phyloP scores from a whole-genome alignment of 2,329 filamentous ascomycete species.

The Ascochyta clinopodiicola region DNA sequence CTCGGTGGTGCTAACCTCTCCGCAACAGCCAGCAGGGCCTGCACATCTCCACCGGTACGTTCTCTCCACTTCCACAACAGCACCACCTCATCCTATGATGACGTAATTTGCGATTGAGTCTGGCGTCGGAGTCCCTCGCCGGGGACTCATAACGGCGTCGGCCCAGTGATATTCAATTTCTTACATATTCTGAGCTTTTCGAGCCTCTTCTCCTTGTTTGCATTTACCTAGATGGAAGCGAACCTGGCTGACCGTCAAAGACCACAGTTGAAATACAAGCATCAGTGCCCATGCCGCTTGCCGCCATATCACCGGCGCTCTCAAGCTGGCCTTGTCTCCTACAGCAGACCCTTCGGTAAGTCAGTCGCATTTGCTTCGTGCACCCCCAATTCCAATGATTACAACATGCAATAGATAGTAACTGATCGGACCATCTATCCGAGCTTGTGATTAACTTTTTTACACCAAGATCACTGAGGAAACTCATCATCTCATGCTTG shows the following conservation, averaged over 20 bases:
- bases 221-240: not conserved
- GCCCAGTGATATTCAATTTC: constrained; percentile 87
- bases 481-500: constrained; percentile 22
- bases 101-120: constrained; percentile 99
- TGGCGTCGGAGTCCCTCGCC: constrained; percentile 85
- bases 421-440: constrained; percentile 54
- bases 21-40: constrained; percentile 12
- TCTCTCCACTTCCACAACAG: constrained; percentile 6
- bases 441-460: constrained; percentile 60
- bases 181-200: constrained; percentile 94
- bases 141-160: constrained; percentile 80
- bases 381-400: constrained; percentile 64
- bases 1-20: constrained; percentile 13
- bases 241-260: constrained; percentile 23
- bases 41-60: constrained; percentile 30
- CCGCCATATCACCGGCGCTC: too few relatives aligned
- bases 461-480: constrained; percentile 74
- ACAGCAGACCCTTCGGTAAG: constrained; percentile 4
- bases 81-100: constrained; percentile 68
- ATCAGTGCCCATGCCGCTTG: not conserved
- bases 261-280: not conserved
- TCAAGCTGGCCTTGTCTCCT: not conserved
- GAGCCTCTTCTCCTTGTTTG: not conserved
- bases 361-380: not conserved
- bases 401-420: constrained; percentile 72